Base-by-base conservation (phyloP, 768 basidiomycete species). In the Boletus patriciae region DNA sequence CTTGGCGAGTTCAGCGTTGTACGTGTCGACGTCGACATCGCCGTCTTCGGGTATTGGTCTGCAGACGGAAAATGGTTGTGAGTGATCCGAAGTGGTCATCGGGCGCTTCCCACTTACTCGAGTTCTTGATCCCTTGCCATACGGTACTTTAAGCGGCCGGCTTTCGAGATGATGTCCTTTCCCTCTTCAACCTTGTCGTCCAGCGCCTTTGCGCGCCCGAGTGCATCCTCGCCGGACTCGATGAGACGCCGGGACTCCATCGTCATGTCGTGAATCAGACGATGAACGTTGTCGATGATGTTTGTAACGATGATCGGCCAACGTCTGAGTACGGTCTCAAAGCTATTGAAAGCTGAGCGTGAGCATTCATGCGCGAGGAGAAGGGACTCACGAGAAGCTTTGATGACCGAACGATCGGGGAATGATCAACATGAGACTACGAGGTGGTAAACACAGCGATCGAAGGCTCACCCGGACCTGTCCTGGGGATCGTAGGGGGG, bases 221-320 rank as follows among this genome's bases (percentile, higher is more conserved):
- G 47, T 18, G 37, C 12, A 27, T 54, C 59, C 18, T 41, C 55
- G 13, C 53, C 57, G 6, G 52, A 55, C 37, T 54, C 46, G 6
- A 11, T 11, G 57, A 66, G 60, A 18, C 67, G 38, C 47, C 72
- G 67, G n/a, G 73, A 61, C 45, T 74, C 71, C 50, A 82, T 59
- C 9, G 83, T 78, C 33, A 89, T 70, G 16, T 79, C 75, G 66
- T 93, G 90, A 58, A 88, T 88, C 54, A 81, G 68, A 42, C 83
- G 81, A 62, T 90, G 82, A 42, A 98, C 68, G 43, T 84, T 82
- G 70, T 94, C 90, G 59, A 96, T 86, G 45, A 93, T 77, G 18
- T 73, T 78, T 2, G 94, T 92, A 52, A 95, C 80, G 65, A 98
- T 96, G 46, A 89, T 79, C 6, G 90, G 90, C 87, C 92, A 93